Percentiles rank a stretch among this genome's conserved stretches.
phyloP scores from a whole-genome alignment of 2,329 filamentous ascomycete species.

The Karstenula rhodostoma region DNA sequence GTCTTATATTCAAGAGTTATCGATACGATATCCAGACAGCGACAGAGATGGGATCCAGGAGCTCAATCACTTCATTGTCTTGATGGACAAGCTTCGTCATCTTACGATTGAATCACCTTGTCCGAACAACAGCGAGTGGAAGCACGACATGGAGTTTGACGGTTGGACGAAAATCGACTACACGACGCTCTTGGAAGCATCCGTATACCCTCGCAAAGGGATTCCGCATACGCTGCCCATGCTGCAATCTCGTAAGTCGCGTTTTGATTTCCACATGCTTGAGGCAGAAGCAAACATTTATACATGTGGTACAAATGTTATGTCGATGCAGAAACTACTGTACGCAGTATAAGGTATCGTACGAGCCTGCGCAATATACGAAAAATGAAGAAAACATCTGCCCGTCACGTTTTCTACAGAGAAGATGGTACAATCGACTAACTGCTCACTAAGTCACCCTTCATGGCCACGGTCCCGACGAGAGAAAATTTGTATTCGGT shows the following conservation, averaged over 20 bases:
- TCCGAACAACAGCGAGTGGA: slow-evolving; percentile 47
- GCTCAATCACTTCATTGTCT: slow-evolving; percentile 35
- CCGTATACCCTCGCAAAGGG: slow-evolving; percentile 30
- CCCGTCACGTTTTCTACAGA: background rate
- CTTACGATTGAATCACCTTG: slow-evolving; percentile 46
- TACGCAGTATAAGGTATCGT: background rate
- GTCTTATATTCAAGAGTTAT: slow-evolving; percentile 38
- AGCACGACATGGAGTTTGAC: slow-evolving; percentile 30
- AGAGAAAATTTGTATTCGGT: slow-evolving; percentile 37
- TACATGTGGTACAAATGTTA: background rate
- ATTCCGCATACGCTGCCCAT: slow-evolving; percentile 30
- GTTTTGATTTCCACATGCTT: background rate
- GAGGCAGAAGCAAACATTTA: background rate
- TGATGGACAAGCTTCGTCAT: slow-evolving; percentile 40
- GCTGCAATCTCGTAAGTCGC: slow-evolving; percentile 41
- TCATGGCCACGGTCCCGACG: slow-evolving; percentile 41
- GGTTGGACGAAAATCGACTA: slow-evolving; percentile 43
- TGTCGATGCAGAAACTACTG: background rate
- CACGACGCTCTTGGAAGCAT: slow-evolving; percentile 36
- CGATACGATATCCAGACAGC: slow-evolving; percentile 37
- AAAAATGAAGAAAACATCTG: background rate
- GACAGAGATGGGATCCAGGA: slow-evolving; percentile 39
- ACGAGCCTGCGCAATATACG: background rate
- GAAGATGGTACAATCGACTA: slow-evolving; percentile 14
- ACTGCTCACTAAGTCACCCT: slow-evolving; percentile 36